phyloP scores from a whole-genome alignment of 768 basidiomycete species.

The Tricholoma flavovirens region DNA sequence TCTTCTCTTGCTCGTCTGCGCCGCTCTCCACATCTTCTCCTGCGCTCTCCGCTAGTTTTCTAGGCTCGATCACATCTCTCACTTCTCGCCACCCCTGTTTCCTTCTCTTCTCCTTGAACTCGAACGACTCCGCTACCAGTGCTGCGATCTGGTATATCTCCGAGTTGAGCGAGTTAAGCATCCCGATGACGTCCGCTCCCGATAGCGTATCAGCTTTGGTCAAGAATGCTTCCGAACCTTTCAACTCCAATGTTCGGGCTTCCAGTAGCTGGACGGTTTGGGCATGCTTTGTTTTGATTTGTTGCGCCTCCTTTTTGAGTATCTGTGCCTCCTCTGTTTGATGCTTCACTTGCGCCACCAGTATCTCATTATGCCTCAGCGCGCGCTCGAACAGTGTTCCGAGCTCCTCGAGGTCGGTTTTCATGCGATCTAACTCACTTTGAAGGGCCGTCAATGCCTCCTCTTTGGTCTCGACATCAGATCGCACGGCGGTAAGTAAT shows the following conservation, averaged over 20 bases:
- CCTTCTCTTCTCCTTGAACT: constrained; percentile 11
- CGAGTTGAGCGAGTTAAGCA: constrained; percentile 41
- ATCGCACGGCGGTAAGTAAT: constrained; percentile 10
- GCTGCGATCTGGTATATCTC: constrained; percentile 45
- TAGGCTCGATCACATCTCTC: not conserved
- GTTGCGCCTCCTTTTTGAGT: constrained; percentile 4
- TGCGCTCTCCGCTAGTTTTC: not conserved
- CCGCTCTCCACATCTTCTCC: not conserved
- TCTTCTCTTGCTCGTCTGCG: not conserved
- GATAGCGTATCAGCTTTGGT: constrained; percentile 37
- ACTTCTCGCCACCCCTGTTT: not conserved
- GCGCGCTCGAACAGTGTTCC: constrained; percentile 8
- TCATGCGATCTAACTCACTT: constrained; percentile 13
- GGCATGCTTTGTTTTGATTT: constrained; percentile 7
- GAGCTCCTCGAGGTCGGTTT: constrained; percentile 10
- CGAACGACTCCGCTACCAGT: constrained; percentile 39
- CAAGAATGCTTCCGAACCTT: constrained; percentile 40
- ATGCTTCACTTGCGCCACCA: constrained; percentile 7
- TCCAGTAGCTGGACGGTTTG: constrained; percentile 14
- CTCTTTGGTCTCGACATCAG: constrained; percentile 12
- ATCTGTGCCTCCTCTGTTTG: constrained; percentile 6
- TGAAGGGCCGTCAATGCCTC: constrained; percentile 12
- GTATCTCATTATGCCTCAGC: constrained; percentile 1
- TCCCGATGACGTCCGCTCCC: constrained; percentile 36
- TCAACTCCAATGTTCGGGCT: constrained; percentile 28